A percentile compares a stretch with the other conserved stretches of the same genome.
Evolutionary conservation across 495 filamentous ascomycete species (phyloP).

Genomic region (Penicillium dipodomyicola): DNA sequence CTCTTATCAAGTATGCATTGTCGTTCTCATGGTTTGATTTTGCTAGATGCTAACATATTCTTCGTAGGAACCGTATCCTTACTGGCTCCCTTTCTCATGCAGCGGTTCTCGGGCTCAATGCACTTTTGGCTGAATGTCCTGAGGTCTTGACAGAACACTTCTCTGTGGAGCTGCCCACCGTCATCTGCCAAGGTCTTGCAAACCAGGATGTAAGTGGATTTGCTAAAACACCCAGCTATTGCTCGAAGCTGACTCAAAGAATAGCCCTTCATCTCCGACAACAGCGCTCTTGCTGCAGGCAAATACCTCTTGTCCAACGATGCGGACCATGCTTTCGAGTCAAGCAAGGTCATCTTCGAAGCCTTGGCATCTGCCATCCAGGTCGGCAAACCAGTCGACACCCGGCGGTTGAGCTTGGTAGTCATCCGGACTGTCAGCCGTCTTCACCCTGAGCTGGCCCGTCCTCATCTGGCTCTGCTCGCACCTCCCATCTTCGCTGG

Average conservation of each 20-base stretch:
- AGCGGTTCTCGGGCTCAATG: slow-evolving; percentile 81
- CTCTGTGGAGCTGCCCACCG: slow-evolving; percentile 63
- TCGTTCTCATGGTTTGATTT: background rate
- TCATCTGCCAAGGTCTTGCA: slow-evolving; percentile 78
- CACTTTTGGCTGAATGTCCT: slow-evolving; percentile 78
- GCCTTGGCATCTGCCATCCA: slow-evolving; percentile 69
- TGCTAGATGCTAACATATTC: slow-evolving; percentile 12
- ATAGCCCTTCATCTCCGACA: slow-evolving; percentile 80
- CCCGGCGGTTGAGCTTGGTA: slow-evolving; percentile 83
- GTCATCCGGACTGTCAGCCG: slow-evolving; percentile 82
- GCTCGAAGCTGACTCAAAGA: slow-evolving; percentile 19
- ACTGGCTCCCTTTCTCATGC: slow-evolving; percentile 63
- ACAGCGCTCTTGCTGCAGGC: slow-evolving; percentile 88
- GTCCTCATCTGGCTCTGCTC: slow-evolving; percentile 74
- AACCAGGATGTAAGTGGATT: slow-evolving; percentile 65
- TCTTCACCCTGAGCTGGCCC: slow-evolving; percentile 67
- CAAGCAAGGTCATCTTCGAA: slow-evolving; percentile 74
- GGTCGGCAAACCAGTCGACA: slow-evolving; percentile 74
- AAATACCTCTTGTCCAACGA: slow-evolving; percentile 78
- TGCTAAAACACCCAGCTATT: background rate
- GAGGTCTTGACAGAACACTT: slow-evolving; percentile 62
- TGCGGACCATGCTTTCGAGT: slow-evolving; percentile 52
- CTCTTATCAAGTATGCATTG: slow-evolving; percentile 65
- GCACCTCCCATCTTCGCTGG: slow-evolving; percentile 82
- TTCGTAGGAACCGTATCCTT: slow-evolving; percentile 65